A percentile compares a stretch with the other conserved stretches of the same genome.
phyloP scores from a whole-genome alignment of 495 filamentous ascomycete genomes.

The Neurospora tetrasperma region DNA sequence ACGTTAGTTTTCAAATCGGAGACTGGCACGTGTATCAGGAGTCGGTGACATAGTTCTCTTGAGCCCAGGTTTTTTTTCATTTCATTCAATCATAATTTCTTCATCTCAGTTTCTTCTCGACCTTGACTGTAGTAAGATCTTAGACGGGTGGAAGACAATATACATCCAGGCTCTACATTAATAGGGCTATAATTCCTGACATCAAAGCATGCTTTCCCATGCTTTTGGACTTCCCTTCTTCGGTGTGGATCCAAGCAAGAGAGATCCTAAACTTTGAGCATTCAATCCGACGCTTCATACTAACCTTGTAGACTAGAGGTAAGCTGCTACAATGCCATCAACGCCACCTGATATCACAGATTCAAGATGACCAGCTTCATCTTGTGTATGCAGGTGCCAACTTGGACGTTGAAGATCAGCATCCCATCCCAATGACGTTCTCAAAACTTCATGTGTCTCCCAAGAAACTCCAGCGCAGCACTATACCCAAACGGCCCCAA shows the following conservation, averaged over 20 bases:
- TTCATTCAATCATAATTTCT: neutral
- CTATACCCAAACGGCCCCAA: conserved; percentile 60
- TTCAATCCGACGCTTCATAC: neutral
- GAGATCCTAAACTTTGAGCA: too few species aligned
- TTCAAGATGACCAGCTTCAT: neutral
- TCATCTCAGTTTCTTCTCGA: neutral
- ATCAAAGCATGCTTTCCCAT: neutral
- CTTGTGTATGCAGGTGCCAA: neutral
- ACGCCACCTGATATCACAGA: neutral
- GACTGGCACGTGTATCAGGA: neutral
- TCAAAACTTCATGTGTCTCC: conserved; percentile 31
- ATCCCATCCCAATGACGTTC: conserved; percentile 10
- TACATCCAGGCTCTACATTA: neutral
- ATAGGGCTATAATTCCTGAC: neutral
- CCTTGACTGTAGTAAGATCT: neutral
- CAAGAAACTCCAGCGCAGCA: conserved; percentile 55
- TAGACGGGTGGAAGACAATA: neutral
- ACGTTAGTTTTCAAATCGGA: neutral
- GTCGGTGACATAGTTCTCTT: neutral
- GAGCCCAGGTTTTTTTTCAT: neutral
- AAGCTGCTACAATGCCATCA: neutral
- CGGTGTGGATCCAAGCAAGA: too few species aligned
- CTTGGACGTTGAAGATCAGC: neutral
- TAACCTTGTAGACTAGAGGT: neutral
- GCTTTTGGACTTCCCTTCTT: too few species aligned